Conservation (phyloP, 2,329 filamentous ascomycete species). For the Paecilomyces dactylethromorphus region DNA sequence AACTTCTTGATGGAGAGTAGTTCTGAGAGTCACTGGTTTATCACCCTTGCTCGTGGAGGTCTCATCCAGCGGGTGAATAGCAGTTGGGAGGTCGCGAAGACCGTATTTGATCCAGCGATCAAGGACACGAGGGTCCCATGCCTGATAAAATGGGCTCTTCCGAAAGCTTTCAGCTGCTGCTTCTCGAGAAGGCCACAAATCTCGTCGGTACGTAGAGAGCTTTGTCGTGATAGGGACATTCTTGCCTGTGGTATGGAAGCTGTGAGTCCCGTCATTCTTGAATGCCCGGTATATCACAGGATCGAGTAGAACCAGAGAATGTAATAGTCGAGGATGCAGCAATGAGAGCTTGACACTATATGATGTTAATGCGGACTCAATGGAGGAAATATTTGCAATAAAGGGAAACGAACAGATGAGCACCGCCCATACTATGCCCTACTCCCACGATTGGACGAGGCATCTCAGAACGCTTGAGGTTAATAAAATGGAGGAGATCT, state of each 20-base stretch:
- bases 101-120: slow-evolving; percentile 67
- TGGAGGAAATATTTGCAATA: background rate
- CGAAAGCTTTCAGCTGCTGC: slow-evolving; percentile 62
- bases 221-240: slow-evolving; percentile 33
- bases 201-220: slow-evolving; percentile 65
- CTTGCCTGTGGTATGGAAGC: slow-evolving; percentile 12
- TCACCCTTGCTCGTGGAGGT: slow-evolving; percentile 7
- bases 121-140: slow-evolving; percentile 77
- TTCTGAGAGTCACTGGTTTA: slow-evolving; percentile 61
- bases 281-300: slow-evolving; percentile 62
- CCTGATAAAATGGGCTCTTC: slow-evolving; percentile 66
- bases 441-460: slow-evolving; percentile 76
- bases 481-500: slow-evolving; percentile 79
- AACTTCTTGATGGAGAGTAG: slow-evolving; percentile 83
- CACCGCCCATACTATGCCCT: slow-evolving; percentile 84
- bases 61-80: slow-evolving; percentile 25
- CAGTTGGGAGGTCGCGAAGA: slow-evolving; percentile 66
- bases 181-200: slow-evolving; percentile 71
- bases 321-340: slow-evolving; percentile 74
- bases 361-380: background rate
- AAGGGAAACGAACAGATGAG: slow-evolving; percentile 48
- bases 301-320: slow-evolving; percentile 71
- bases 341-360: slow-evolving; percentile 58
- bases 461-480: slow-evolving; percentile 72
- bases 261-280: slow-evolving; percentile 27